phyloP scores from a whole-genome alignment of 148 eudicot genomes.

The Silene uniflora region DNA sequence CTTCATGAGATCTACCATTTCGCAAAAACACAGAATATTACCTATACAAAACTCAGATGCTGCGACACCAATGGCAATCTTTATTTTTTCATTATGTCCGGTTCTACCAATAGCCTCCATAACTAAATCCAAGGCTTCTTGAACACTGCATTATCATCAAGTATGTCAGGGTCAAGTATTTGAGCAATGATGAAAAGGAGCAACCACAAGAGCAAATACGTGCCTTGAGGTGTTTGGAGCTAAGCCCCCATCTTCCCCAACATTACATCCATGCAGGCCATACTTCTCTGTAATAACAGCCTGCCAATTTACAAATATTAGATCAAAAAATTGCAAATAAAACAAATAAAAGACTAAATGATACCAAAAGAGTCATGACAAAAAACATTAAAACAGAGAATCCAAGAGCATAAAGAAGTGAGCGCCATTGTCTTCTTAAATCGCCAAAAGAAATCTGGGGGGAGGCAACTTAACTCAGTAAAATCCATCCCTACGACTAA shows the following conservation, averaged over 20 bases:
- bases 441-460: not conserved
- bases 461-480: not conserved
- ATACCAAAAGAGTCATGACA: not conserved
- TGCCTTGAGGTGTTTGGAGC: slow-evolving; percentile 89
- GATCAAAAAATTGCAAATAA: slow-evolving; percentile 17
- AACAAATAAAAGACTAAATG: not conserved
- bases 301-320: slow-evolving; percentile 45
- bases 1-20: not conserved
- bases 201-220: slow-evolving; percentile 26
- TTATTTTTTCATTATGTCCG: slow-evolving; percentile 72
- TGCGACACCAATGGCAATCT: slow-evolving; percentile 81
- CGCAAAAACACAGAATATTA: slow-evolving; percentile 26
- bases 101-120: slow-evolving; percentile 83
- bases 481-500: not conserved
- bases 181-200: not conserved
- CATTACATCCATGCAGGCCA: slow-evolving; percentile 78
- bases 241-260: slow-evolving; percentile 95
- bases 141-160: slow-evolving; percentile 49
- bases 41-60: slow-evolving; percentile 98
- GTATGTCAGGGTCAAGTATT: not conserved
- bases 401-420: not conserved
- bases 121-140: slow-evolving; percentile 87
- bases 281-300: slow-evolving; percentile 78
- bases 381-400: not conserved
- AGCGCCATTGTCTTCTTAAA: not conserved